Percentiles rank a stretch among this genome's conserved stretches.
phyloP scores from a whole-genome alignment of 768 basidiomycete species.

The Dacryopinax primogenitus region DNA sequence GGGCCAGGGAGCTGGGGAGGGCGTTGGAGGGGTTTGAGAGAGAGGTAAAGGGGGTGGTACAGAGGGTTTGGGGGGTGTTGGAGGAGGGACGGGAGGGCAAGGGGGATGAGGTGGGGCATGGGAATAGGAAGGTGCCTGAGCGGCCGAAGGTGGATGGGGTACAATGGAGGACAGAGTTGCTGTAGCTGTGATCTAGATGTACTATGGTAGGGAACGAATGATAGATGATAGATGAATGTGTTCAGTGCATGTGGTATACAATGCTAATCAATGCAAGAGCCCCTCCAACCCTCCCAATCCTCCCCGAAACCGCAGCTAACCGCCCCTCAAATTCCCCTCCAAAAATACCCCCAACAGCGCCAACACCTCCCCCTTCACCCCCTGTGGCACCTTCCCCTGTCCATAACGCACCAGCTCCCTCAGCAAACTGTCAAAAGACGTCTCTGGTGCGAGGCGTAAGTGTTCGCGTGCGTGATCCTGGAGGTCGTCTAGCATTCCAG shows the following conservation, averaged over 20 bases:
- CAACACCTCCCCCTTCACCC: neutral
- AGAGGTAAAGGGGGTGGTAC: conserved; percentile 44
- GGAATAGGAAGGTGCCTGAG: conserved; percentile 4
- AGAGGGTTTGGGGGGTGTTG: conserved; percentile 45
- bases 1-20: conserved; percentile 51
- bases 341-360: neutral
- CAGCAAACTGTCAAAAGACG: neutral
- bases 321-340: neutral
- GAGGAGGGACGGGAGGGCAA: neutral
- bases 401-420: neutral
- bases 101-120: neutral
- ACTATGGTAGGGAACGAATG: neutral
- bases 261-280: too few species aligned
- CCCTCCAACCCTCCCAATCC: too few species aligned
- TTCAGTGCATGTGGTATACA: too few species aligned
- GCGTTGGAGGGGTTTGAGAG: conserved; percentile 44
- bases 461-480: neutral
- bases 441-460: neutral
- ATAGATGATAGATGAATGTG: neutral
- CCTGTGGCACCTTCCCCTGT: neutral
- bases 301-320: neutral
- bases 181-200: neutral
- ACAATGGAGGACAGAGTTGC: neutral
- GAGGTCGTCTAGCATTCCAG: neutral
- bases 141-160: neutral